These are phyloP conservation scores for Aspergillus sp. DNA, from an alignment of 2,329 filamentous ascomycete genomes.

Conservation along the genomic window DNA sequence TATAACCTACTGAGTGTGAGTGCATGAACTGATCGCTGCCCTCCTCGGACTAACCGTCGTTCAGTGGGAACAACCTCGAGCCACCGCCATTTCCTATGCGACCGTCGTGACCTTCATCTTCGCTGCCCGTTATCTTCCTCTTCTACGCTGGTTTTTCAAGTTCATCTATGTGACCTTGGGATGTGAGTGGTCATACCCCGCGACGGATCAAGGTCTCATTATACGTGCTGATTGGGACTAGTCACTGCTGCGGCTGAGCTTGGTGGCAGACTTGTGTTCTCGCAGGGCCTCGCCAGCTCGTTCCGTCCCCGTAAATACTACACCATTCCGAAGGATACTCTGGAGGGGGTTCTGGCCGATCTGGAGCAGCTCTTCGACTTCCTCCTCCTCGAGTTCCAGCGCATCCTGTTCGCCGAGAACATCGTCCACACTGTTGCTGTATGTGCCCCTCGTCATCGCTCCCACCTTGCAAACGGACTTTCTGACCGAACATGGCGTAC, in stretches of 20 bases:
- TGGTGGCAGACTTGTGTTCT: constrained; percentile 54
- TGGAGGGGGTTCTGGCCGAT: constrained; percentile 62
- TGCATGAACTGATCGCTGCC: constrained; percentile 8
- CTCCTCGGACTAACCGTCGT: constrained; percentile 7
- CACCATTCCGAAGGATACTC: constrained; percentile 62
- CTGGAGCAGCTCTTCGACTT: constrained; percentile 66
- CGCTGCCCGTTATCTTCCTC: constrained; percentile 61
- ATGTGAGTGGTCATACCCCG: constrained; percentile 40
- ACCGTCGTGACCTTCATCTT: constrained; percentile 60
- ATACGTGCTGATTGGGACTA: constrained; percentile 21
- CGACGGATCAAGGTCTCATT: not conserved
- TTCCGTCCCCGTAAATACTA: constrained; percentile 66
- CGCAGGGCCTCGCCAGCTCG: constrained; percentile 59
- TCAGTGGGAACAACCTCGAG: constrained; percentile 65
- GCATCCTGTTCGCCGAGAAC: constrained; percentile 66
- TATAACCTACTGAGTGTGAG: constrained; percentile 63
- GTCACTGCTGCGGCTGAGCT: constrained; percentile 59
- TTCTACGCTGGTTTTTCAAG: constrained; percentile 63
- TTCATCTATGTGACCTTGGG: constrained; percentile 59
- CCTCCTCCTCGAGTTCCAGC: constrained; percentile 67
- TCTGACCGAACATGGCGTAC: not conserved
- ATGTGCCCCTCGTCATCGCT: constrained; percentile 30
- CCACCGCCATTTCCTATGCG: constrained; percentile 60
- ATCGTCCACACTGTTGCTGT: constrained; percentile 60
- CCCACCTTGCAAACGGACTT: not conserved